Evolutionary conservation across 1,284 basidiomycete genomes (phyloP).

Genomic region (Volvariella volvacea): DNA sequence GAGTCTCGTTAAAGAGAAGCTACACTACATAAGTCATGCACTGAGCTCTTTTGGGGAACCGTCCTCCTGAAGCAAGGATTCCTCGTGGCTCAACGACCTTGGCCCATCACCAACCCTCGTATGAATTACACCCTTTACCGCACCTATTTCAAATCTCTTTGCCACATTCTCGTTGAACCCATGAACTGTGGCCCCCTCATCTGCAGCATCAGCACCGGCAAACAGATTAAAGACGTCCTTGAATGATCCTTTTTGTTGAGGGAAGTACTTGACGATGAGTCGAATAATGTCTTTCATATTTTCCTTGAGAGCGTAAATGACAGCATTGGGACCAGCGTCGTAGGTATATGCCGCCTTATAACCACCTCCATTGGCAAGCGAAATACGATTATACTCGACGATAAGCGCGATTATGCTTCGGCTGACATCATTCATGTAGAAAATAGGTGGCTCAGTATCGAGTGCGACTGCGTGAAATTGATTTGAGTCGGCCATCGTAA

Average conservation of each 20-base stretch:
- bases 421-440: constrained; percentile 98
- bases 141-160: constrained; percentile 64
- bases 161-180: constrained; percentile 81
- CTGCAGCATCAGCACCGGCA: constrained; percentile 29
- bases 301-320: constrained; percentile 85
- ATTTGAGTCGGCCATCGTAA: constrained; percentile 98
- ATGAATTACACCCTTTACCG: constrained; percentile 86
- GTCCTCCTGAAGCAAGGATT: constrained; percentile 47
- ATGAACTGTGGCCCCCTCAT: constrained; percentile 40
- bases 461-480: constrained; percentile 98
- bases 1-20: no score
- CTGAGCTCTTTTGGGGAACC: constrained; percentile 45
- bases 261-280: constrained; percentile 79
- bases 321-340: constrained; percentile 98
- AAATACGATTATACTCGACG: constrained; percentile 91
- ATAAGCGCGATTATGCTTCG: constrained; percentile 81
- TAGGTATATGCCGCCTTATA: constrained; percentile 94
- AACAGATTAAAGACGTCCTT: constrained; percentile 71
- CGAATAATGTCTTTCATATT: constrained; percentile 76
- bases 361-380: constrained; percentile 52
- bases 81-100: constrained; percentile 49
- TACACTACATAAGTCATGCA: no score
- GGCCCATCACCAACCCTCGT: constrained; percentile 91
- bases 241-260: constrained; percentile 62
- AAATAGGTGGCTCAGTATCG: constrained; percentile 96